Conservation (phyloP, 169 alveolate species). For the Blepharisma undulans region DNA sequence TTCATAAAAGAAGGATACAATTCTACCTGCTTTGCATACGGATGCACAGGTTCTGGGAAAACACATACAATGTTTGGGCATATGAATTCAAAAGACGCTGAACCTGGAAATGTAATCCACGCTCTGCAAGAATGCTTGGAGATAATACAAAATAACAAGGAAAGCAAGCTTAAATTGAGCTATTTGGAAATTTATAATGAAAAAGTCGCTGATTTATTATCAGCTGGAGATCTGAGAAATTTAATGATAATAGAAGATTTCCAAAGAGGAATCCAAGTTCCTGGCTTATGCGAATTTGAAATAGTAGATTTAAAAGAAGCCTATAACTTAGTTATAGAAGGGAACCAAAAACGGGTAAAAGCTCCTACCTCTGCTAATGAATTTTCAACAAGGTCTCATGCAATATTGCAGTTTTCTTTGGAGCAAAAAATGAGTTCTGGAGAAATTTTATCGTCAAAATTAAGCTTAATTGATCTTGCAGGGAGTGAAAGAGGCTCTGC, state of each 20-base stretch:
- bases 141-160: conserved; percentile 24
- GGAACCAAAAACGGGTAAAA: conserved; percentile 90
- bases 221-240: conserved; percentile 59
- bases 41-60: conserved; percentile 98
- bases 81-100: conserved; percentile 49
- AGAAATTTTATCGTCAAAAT: conserved; percentile 81
- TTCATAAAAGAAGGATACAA: conserved; percentile 91
- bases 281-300: conserved; percentile 82
- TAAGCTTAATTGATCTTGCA: conserved; percentile 92
- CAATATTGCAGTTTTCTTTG: conserved; percentile 79
- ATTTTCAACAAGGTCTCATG: conserved; percentile 89
- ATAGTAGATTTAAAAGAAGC: conserved; percentile 83
- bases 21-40: conserved; percentile 96
- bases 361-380: conserved; percentile 93
- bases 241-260: conserved; percentile 93
- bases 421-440: conserved; percentile 79
- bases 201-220: conserved; percentile 88
- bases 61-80: conserved; percentile 97
- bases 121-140: conserved; percentile 88
- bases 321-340: conserved; percentile 81
- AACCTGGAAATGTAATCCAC: conserved; percentile 89
- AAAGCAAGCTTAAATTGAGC: conserved; percentile 48
- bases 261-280: conserved; percentile 87
- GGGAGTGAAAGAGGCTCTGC: conserved; percentile 93
- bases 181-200: conserved; percentile 94